Percentiles rank a stretch among this genome's conserved stretches.
Evolutionary conservation across 495 filamentous ascomycete genomes (phyloP).

Genomic region (Neurospora cerealis): DNA sequence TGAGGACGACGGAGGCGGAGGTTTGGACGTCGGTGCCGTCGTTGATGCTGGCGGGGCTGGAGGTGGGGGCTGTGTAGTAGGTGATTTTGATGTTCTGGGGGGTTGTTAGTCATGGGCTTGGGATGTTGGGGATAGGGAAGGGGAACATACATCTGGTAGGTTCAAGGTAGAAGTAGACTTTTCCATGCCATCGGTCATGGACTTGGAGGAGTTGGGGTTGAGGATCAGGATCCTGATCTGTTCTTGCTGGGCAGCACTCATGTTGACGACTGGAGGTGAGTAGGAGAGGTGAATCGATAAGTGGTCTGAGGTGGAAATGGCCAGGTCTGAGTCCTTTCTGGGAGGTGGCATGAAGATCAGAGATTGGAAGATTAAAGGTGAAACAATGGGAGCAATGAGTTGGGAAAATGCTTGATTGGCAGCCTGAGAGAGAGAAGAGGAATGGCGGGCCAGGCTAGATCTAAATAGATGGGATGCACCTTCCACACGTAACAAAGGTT

Average conservation of each 20-base stretch:
- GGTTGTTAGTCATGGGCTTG: no score
- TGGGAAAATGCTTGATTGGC: no score
- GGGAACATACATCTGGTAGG: constrained; percentile 31
- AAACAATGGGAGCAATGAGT: no score
- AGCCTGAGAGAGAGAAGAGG: no score
- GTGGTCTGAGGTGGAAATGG: not conserved
- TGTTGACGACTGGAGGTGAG: constrained; percentile 3
- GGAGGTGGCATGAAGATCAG: not conserved
- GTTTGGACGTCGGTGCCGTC: constrained; percentile 44
- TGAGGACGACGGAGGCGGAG: constrained; percentile 45
- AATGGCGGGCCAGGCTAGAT: no score
- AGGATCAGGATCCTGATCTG: constrained; percentile 58
- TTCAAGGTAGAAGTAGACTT: constrained; percentile 49
- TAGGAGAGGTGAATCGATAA: not conserved
- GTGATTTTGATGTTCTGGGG: constrained; percentile 29
- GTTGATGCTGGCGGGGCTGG: constrained; percentile 50
- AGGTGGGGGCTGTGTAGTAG: constrained; percentile 42
- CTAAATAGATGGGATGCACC: no score
- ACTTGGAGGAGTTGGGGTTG: constrained; percentile 79
- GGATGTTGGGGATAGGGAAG: no score
- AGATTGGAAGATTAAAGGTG: not conserved
- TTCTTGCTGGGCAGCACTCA: constrained; percentile 22
- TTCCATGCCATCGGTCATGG: constrained; percentile 71
- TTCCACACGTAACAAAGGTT: no score
- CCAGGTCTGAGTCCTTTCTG: not conserved